These are phyloP conservation scores for Penicillium hesseltinei DNA, from an alignment of 2,329 filamentous ascomycete species.

Conservation along the genomic window DNA sequence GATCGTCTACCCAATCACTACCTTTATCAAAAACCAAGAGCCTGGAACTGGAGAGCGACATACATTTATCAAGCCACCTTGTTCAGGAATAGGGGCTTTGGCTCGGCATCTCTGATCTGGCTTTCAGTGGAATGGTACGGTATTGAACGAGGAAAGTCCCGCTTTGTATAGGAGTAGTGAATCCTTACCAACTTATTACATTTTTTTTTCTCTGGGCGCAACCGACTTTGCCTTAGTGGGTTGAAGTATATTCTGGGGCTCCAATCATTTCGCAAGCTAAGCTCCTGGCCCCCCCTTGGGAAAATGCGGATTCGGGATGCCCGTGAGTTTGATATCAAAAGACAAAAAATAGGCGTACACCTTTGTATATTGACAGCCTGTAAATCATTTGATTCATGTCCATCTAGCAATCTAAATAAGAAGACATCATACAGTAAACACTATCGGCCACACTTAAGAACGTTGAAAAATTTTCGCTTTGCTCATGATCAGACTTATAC, in stretches of 20 bases:
- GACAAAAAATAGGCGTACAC: background rate
- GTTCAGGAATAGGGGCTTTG: no score
- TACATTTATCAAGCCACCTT: no score
- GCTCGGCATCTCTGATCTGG: no score
- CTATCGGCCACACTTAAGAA: background rate
- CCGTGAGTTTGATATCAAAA: background rate
- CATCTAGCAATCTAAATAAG: constrained; percentile 12
- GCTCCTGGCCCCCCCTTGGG: background rate
- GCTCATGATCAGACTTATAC: constrained; percentile 18
- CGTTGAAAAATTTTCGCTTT: constrained; percentile 11
- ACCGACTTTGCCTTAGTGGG: constrained; percentile 3
- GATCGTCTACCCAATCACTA: no score
- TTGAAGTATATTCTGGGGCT: background rate
- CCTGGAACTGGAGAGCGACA: no score
- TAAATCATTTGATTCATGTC: constrained; percentile 9
- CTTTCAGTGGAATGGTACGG: no score
- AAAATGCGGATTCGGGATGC: background rate
- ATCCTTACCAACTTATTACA: no score
- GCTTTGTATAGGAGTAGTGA: no score
- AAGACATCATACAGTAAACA: background rate
- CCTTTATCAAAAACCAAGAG: no score
- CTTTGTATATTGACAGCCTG: background rate
- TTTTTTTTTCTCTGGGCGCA: background rate
- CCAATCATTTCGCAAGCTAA: background rate
- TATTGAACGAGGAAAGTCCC: no score